Evolutionary conservation across 192 early-diverging fungal species (phyloP).

Genomic region (Umbelopsis sp.): DNA sequence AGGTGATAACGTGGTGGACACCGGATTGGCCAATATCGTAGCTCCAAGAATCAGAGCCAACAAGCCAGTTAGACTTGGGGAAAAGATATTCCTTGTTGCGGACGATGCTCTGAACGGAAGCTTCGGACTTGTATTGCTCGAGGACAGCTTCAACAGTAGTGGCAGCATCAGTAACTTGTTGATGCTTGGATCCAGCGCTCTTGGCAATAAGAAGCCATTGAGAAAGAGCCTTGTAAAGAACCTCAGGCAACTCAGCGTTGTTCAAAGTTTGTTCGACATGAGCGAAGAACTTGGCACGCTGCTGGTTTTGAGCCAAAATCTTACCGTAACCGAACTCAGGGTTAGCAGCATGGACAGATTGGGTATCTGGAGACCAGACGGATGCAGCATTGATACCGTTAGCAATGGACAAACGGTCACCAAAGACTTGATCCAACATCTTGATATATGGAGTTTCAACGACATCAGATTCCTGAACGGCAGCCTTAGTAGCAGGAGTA

Average conservation of each 20-base stretch:
- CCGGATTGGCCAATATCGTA: slow-evolving; percentile 88
- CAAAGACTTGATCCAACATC: slow-evolving; percentile 80
- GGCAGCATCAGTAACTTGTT: slow-evolving; percentile 35
- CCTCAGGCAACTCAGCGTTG: slow-evolving; percentile 45
- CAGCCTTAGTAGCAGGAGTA: background rate
- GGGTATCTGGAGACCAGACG: slow-evolving; percentile 67
- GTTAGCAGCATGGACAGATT: slow-evolving; percentile 52
- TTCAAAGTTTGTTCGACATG: slow-evolving; percentile 64
- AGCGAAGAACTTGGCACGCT: slow-evolving; percentile 66
- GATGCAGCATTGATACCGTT: slow-evolving; percentile 75
- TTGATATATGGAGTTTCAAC: slow-evolving; percentile 80
- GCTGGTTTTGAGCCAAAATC: slow-evolving; percentile 66
- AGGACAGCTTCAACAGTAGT: slow-evolving; percentile 11
- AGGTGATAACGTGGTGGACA: slow-evolving; percentile 88
- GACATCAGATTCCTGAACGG: slow-evolving; percentile 17
- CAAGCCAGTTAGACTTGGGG: slow-evolving; percentile 80
- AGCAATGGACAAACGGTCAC: slow-evolving; percentile 72
- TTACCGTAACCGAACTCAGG: slow-evolving; percentile 90
- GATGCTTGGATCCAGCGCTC: slow-evolving; percentile 34
- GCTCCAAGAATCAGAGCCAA: slow-evolving; percentile 86
- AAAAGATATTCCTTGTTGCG: slow-evolving; percentile 49
- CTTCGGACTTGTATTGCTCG: slow-evolving; percentile 1
- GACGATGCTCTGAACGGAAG: background rate
- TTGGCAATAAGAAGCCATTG: slow-evolving; percentile 62
- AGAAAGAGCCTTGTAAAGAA: slow-evolving; percentile 61